phyloP scores from a whole-genome alignment of 2,329 filamentous ascomycete genomes.

The Fusarium sp. region DNA sequence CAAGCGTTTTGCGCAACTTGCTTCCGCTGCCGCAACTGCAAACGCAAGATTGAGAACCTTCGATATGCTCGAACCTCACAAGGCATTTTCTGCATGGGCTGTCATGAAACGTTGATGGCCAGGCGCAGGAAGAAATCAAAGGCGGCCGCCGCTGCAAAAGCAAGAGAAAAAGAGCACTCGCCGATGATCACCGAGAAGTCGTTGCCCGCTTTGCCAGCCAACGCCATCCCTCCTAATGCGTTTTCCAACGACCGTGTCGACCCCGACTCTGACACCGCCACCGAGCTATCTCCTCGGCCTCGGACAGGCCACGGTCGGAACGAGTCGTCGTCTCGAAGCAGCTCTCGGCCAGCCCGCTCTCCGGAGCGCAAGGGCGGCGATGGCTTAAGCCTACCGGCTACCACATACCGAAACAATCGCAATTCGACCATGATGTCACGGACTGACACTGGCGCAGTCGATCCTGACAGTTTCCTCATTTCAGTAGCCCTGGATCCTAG shows the following conservation, averaged over 20 bases:
- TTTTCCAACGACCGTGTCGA: conserved; percentile 72
- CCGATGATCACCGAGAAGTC: conserved; percentile 89
- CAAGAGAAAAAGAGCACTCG: conserved; percentile 71
- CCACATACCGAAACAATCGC: conserved; percentile 81
- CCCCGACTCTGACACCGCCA: conserved; percentile 74
- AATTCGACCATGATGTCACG: conserved; percentile 75
- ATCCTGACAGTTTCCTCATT: conserved; percentile 79
- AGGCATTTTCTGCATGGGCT: conserved; percentile 99
- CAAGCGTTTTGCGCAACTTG: conserved; percentile 98
- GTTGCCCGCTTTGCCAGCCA: conserved; percentile 88
- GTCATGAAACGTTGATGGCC: conserved; percentile 96
- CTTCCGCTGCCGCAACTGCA: conserved; percentile 98
- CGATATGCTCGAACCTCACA: conserved; percentile 97
- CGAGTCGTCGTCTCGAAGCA: conserved; percentile 67
- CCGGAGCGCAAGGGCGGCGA: conserved; percentile 68
- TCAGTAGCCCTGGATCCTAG: conserved; percentile 80
- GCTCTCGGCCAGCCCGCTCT: conserved; percentile 64
- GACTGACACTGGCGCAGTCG: conserved; percentile 58
- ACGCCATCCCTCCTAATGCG: conserved; percentile 71
- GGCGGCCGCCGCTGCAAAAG: conserved; percentile 68
- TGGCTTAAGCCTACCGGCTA: conserved; percentile 77
- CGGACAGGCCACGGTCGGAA: conserved; percentile 62
- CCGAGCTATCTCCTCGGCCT: conserved; percentile 75
- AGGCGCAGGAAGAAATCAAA: conserved; percentile 88
- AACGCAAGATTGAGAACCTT: conserved; percentile 97